phyloP scores from a whole-genome alignment of 345 rosid species.

The Dipteronia sinensis region DNA sequence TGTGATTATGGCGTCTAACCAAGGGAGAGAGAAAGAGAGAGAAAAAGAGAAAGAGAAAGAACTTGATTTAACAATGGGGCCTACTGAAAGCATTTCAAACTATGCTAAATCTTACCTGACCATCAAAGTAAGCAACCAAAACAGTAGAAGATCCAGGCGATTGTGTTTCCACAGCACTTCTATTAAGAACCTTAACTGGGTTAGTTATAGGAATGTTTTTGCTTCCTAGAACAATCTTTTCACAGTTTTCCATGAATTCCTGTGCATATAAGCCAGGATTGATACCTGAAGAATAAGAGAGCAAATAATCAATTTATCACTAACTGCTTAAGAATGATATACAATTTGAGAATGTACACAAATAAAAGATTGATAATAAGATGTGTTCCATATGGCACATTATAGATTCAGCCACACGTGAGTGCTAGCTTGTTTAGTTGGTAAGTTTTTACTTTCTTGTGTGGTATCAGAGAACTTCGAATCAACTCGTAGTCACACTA shows the following conservation, averaged over 20 bases:
- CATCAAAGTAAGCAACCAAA: constrained; percentile 64
- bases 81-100: background rate
- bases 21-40: background rate
- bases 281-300: constrained; percentile 45
- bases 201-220: constrained; percentile 34
- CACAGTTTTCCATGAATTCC: constrained; percentile 59
- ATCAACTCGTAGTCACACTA: background rate
- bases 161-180: constrained; percentile 53
- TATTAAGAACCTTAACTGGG: constrained; percentile 52
- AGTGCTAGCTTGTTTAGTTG: background rate
- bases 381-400: background rate
- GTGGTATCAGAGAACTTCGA: background rate
- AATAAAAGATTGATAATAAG: background rate
- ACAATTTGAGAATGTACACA: background rate
- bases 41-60: background rate
- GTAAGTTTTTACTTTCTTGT: background rate
- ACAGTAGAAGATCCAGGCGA: constrained; percentile 66
- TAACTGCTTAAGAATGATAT: background rate
- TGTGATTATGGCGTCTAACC: background rate
- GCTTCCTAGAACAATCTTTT: constrained; percentile 43
- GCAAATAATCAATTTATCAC: background rate
- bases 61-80: background rate
- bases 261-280: constrained; percentile 47
- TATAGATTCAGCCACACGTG: background rate
- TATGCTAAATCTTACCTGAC: constrained; percentile 48